A percentile compares a stretch with the other conserved stretches of the same genome.
Conservation (phyloP, 306 rosid genomes). For the Hippophae rhamnoides region DNA sequence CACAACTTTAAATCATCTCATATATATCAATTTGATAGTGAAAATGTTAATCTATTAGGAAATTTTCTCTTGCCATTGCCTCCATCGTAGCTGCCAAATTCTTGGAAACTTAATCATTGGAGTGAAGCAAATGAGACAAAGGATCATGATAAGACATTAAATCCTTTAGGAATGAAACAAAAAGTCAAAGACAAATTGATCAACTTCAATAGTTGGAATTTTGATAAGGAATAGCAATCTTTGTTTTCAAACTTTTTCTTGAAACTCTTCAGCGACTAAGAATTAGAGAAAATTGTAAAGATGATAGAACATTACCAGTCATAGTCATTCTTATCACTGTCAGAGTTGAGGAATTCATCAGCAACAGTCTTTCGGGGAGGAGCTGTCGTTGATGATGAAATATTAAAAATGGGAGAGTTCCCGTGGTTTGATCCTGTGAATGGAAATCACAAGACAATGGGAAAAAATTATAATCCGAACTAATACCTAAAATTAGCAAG, state of each 20-base stretch:
- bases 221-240: not conserved
- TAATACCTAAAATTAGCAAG: not conserved
- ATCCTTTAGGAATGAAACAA: too few species aligned
- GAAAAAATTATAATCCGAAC: slow-evolving; percentile 7
- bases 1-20: too few species aligned
- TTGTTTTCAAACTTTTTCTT: not conserved
- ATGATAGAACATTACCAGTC: slow-evolving; percentile 53
- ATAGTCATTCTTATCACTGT: slow-evolving; percentile 72
- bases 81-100: too few species aligned
- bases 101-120: too few species aligned
- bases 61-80: too few species aligned
- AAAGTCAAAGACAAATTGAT: too few species aligned
- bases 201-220: too few species aligned
- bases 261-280: not conserved
- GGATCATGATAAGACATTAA: too few species aligned
- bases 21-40: too few species aligned
- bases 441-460: slow-evolving; percentile 2
- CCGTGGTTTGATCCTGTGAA: slow-evolving; percentile 45
- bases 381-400: slow-evolving; percentile 49
- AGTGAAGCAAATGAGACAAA: too few species aligned
- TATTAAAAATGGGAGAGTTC: slow-evolving; percentile 47
- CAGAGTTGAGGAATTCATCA: slow-evolving; percentile 76
- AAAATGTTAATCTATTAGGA: too few species aligned
- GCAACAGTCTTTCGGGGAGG: slow-evolving; percentile 50
- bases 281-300: not conserved